Conservation (phyloP, 495 filamentous ascomycete species). For the Choiromyces venosus region DNA sequence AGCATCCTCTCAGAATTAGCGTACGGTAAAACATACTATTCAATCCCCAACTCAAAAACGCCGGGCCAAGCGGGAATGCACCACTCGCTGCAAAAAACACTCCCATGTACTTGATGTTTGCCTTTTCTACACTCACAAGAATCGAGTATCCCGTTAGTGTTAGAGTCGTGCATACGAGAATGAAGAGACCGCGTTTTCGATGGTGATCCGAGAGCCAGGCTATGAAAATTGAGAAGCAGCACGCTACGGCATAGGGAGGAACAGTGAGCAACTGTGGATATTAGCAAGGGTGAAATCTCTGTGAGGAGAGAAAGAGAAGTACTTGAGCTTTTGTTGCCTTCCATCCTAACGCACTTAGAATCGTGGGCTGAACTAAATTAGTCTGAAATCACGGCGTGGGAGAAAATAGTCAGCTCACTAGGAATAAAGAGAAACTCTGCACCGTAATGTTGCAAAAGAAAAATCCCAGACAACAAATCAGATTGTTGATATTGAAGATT, state of each 20-base stretch:
- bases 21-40: slow-evolving; percentile 43
- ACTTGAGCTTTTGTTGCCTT: slow-evolving; percentile 54
- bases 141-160: slow-evolving; percentile 63
- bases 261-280: slow-evolving; percentile 60
- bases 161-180: slow-evolving; percentile 53
- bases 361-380: slow-evolving; percentile 53
- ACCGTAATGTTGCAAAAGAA: slow-evolving; percentile 70
- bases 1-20: background rate
- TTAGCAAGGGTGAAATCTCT: background rate
- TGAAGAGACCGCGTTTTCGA: slow-evolving; percentile 56
- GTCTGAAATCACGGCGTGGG: background rate
- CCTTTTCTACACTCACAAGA: slow-evolving; percentile 51
- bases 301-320: background rate
- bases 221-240: slow-evolving; percentile 53
- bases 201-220: slow-evolving; percentile 57
- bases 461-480: slow-evolving; percentile 67
- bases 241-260: slow-evolving; percentile 63
- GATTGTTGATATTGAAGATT: slow-evolving; percentile 64
- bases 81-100: slow-evolving; percentile 68
- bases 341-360: slow-evolving; percentile 65
- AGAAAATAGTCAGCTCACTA: slow-evolving; percentile 47
- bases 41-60: slow-evolving; percentile 54
- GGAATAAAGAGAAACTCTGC: slow-evolving; percentile 72
- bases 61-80: slow-evolving; percentile 62
- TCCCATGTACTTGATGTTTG: slow-evolving; percentile 62